These are phyloP conservation scores for Tricholoma saponaceum DNA, from an alignment of 768 basidiomycete genomes.

Conservation along the genomic window DNA sequence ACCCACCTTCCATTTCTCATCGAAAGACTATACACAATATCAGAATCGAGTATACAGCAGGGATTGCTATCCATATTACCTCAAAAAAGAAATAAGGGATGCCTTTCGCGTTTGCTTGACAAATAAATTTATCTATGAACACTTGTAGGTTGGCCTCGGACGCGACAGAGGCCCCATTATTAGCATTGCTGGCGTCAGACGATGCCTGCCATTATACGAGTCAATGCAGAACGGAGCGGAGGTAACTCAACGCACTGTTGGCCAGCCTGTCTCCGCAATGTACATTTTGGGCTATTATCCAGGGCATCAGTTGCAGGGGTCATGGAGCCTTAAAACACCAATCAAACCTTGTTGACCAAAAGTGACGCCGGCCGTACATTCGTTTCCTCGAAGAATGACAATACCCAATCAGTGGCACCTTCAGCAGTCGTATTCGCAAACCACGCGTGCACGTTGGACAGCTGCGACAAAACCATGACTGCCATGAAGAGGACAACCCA, in stretches of 20 bases:
- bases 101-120: constrained; percentile 72
- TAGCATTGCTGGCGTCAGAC: constrained; percentile 57
- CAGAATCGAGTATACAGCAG: neutral
- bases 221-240: neutral
- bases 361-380: constrained; percentile 57
- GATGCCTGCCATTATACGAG: constrained; percentile 39
- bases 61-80: constrained; percentile 31
- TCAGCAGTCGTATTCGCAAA: constrained; percentile 75
- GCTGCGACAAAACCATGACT: constrained; percentile 28
- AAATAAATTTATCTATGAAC: constrained; percentile 88
- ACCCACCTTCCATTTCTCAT: constrained; percentile 77
- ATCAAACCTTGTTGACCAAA: constrained; percentile 53
- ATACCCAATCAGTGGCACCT: constrained; percentile 81
- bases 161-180: constrained; percentile 65
- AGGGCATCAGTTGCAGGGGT: neutral
- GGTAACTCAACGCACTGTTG: constrained; percentile 46
- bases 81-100: constrained; percentile 89
- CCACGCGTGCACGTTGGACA: constrained; percentile 95
- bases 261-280: constrained; percentile 90
- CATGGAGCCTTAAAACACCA: neutral
- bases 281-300: constrained; percentile 59
- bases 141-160: constrained; percentile 60
- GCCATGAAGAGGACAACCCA: neutral
- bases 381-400: constrained; percentile 65
- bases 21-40: constrained; percentile 50